A percentile compares a stretch with the other conserved stretches of the same genome.
phyloP scores from a whole-genome alignment of 2,329 filamentous ascomycete species.

The Fusarium sp. region DNA sequence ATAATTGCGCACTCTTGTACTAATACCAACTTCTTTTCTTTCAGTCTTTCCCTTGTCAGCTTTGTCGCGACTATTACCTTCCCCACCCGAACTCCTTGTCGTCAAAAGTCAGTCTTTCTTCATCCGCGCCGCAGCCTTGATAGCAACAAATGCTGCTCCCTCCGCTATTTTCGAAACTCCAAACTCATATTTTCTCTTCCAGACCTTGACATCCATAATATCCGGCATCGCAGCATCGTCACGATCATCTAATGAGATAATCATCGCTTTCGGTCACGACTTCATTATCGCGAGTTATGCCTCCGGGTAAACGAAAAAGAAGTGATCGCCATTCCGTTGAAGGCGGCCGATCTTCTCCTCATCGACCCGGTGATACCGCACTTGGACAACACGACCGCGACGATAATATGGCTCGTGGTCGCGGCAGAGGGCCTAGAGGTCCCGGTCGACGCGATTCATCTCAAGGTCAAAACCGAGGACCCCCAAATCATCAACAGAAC shows the following conservation, averaged over 20 bases:
- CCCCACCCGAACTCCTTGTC: conserved; percentile 41
- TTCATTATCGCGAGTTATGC: conserved; percentile 55
- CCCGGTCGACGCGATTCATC: conserved; percentile 64
- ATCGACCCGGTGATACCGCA: conserved; percentile 67
- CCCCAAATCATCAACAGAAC: conserved; percentile 40
- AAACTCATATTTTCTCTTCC: conserved; percentile 32
- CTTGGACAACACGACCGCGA: conserved; percentile 69
- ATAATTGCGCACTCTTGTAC: neutral
- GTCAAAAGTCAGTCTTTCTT: conserved; percentile 42
- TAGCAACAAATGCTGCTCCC: conserved; percentile 23
- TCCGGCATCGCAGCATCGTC: conserved; percentile 1
- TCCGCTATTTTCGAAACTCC: conserved; percentile 6
- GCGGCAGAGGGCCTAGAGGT: conserved; percentile 60
- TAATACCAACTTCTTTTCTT: conserved; percentile 24
- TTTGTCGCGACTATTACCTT: conserved; percentile 27
- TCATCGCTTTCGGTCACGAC: conserved; percentile 20
- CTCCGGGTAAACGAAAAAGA: conserved; percentile 68
- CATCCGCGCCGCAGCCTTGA: conserved; percentile 32
- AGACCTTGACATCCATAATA: conserved; percentile 16
- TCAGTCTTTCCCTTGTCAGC: conserved; percentile 38
- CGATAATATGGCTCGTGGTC: conserved; percentile 58
- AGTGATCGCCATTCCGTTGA: conserved; percentile 62
- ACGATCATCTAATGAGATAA: conserved; percentile 50
- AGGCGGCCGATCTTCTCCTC: conserved; percentile 67
- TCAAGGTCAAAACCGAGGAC: conserved; percentile 49